Base-by-base conservation (phyloP, 768 basidiomycete genomes). In the Pleurotus giganteus region DNA sequence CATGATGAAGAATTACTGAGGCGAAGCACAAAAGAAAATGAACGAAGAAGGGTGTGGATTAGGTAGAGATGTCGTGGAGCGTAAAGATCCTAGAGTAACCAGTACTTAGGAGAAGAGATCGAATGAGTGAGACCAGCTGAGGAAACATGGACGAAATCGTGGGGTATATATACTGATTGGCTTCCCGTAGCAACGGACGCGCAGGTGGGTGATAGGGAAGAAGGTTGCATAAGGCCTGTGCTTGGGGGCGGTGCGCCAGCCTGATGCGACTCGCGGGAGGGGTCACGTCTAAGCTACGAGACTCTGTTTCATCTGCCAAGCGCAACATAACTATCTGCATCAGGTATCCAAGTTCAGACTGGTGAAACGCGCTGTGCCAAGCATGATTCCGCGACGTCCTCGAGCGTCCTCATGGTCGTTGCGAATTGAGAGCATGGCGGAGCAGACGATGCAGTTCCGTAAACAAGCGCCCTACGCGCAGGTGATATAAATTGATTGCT, bases 71-170 rank as follows among this genome's bases (percentile, higher is more conserved):
- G 7, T 11, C n/a, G 49, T 17, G 19, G 39, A 11, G 39, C 27
- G 49, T 51, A 24, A 23, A 51, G 49, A 51, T 51, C 49, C 49
- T 51, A 51, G 32, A 32, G 49, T 51, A 51, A 51, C 49, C 49
- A 37, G 49, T 32, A 51, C 34, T 34, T 51, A 51, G 49, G 49
- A 37, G 46, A 47, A 27, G 21, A 21, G 49, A 36, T 51, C 32
- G 49, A 51, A 51, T 51, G 49, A 37, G 49, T 51, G 49, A 51
- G 49, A 50, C 49, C 49, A 51, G 49, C 49, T 51, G 49, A 36
- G 32, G 49, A 37, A 51, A 19, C 49, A 24, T 24, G 11, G 32
- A 15, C 6, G 13, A 32, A 29, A 13, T 21, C 17, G 31, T 17
- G 34, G 21, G n/a, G 7, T 23, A 31, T 51, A 36, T 51, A 51